A percentile compares a stretch with the other conserved stretches of the same genome.
These are phyloP conservation scores for Pythium folliculosum DNA, from an alignment of 352 stramenopile species.

Conservation along the genomic window DNA sequence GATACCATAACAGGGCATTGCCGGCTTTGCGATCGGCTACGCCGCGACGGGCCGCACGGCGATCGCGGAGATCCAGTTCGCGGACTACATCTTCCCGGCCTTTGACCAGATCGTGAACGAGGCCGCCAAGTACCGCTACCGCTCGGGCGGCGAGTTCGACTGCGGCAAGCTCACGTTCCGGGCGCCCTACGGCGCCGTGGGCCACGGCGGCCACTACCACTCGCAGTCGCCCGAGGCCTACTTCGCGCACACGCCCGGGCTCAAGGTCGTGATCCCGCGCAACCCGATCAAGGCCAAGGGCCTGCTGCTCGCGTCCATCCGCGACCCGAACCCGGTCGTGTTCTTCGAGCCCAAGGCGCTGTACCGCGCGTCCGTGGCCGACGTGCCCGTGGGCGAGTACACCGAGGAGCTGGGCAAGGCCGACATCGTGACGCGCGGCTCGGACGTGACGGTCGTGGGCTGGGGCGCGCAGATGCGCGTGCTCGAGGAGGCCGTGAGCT, in stretches of 20 bases:
- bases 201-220: conserved; percentile 94
- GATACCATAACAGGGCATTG: conserved; percentile 50
- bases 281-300: conserved; percentile 95
- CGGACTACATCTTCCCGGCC: conserved; percentile 98
- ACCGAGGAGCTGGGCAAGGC: conserved; percentile 92
- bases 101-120: conserved; percentile 98
- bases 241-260: conserved; percentile 95
- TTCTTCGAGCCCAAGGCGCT: conserved; percentile 99
- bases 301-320: conserved; percentile 94
- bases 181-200: conserved; percentile 94
- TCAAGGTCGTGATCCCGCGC: conserved; percentile 98
- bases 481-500: conserved; percentile 79
- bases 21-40: conserved; percentile 97
- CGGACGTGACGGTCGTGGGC: conserved; percentile 95
- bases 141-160: conserved; percentile 97
- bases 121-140: conserved; percentile 98
- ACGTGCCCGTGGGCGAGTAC: conserved; percentile 96
- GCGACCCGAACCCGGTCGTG: conserved; percentile 96
- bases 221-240: conserved; percentile 97
- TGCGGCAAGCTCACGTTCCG: conserved; percentile 97
- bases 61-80: conserved; percentile 98
- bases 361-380: conserved; percentile 95
- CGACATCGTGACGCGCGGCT: conserved; percentile 91
- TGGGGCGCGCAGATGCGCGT: conserved; percentile 93
- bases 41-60: conserved; percentile 94